Evolutionary conservation across 768 basidiomycete genomes (phyloP), one percentile per base, ranked within the genome.

Genomic region (Leccinellum luteum): DNA sequence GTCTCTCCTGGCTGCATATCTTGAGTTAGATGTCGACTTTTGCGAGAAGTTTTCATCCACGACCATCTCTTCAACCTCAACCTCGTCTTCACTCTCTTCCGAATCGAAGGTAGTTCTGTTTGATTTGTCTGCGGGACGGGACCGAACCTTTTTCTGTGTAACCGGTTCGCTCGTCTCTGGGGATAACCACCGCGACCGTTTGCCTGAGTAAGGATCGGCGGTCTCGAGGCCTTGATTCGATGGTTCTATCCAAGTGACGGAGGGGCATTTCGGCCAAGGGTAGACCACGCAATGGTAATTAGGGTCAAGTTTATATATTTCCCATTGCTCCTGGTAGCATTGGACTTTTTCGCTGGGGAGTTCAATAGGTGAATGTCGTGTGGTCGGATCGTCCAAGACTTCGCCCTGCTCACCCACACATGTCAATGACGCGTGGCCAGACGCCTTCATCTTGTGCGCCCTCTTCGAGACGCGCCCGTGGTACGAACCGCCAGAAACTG

Each of bases 291-390:
- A 92, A 23, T 82, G 80, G 62, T 92, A 92, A n/a, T 72, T 69
- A 3, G 86, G 84, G 66, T 92, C 90, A 8, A 92, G 78, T 66
- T 91, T 92, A 74, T 91, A 86, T 28, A 92, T 85, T 59, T 92
- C 90, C 90, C 90, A 92, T 69, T 91, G 89, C 34, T 92, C 88
- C 67, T 87, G 87, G 19, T 81, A 80, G 66, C 81, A 81, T 57
- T 80, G 69, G 52, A 81, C 70, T 1, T 70, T 67, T 71, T 81
- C 73, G 10, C 86, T 86, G 60, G 25, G 38, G 58, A 55, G 57
- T 58, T 63, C 27, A 45, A 60, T 50, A 1, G 50, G 59, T 63
- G 56, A 61, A 55, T 52, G 48, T 8, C 55, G 50, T 43, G 41
- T 48, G 57, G 19, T 45, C 27, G 47, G 38, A 50, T 48, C 49